Evolutionary conservation across 495 filamentous ascomycete genomes (phyloP), one percentile per base, ranked within the genome.

Genomic region (Margaritispora aquatica): DNA sequence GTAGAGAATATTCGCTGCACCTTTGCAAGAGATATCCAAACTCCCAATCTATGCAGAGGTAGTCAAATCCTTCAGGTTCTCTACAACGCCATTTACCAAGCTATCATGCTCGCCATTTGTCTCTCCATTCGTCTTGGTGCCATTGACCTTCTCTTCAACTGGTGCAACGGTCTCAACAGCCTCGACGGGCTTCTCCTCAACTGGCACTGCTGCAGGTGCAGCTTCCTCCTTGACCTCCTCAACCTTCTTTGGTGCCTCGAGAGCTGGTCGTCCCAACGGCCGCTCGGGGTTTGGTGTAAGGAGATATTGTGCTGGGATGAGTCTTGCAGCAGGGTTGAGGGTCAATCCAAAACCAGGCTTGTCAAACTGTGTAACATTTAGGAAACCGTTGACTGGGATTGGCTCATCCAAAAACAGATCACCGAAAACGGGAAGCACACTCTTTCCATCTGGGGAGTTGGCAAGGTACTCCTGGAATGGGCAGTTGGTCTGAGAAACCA

Each of bases 391-490:
- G 10, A 75, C 82, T 1, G 92, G 92, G 54, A 96, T 90, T 13
- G 92, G 91, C 74, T 96, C 92, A 71, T 96, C 91, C 31, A 89
- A 58, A 72, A 96, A 96, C 51, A 96, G 76, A 60, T 94, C 88
- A 23, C 92, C 92, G 72, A 96, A 96, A 13, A 96, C 92, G 1
- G 92, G 92, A 62, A 88, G 73, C 27, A 96, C 90, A 31, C 82
- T 88, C 76, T 91, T 89, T 27, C 92, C 92, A 62, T 96, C 92
- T 0, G 92, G 79, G 0, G 89, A 94, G 71, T 96, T 96, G 63
- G 91, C 90, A 10, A 96, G 81, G 63, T 96, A 96, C 73, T 96
- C 92, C 71, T 96, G 90, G 78, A 96, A 96, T 20, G 92, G 92
- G 38, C 87, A 86, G 74, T 96, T 96, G 20, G 86, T 81, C 71